Conservation (phyloP, 495 filamentous ascomycete genomes). For the Trichoderma reesei region DNA sequence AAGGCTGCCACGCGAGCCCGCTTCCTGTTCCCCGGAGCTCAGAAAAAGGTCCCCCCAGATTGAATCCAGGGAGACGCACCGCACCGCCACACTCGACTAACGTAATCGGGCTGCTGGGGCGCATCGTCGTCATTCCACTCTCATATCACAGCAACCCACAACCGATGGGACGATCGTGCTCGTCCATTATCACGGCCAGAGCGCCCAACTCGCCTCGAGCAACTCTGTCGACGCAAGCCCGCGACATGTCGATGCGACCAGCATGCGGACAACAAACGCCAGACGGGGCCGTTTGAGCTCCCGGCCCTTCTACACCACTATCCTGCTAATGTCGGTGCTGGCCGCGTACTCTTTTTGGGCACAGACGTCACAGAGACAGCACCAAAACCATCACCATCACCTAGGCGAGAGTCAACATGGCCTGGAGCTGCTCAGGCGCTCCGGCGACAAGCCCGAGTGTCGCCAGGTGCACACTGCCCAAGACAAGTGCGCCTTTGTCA, state of each 20-base stretch:
- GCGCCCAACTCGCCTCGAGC: not conserved
- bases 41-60: not conserved
- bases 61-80: not conserved
- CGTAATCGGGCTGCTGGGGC: not conserved
- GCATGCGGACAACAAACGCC: slow-evolving; percentile 5
- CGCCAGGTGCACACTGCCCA: slow-evolving; percentile 63
- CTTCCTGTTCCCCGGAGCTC: no score
- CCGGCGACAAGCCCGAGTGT: slow-evolving; percentile 46
- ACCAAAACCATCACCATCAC: not conserved
- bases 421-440: slow-evolving; percentile 9
- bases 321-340: slow-evolving; percentile 28
- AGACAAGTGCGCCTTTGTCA: slow-evolving; percentile 83
- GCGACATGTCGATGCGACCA: slow-evolving; percentile 6
- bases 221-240: not conserved
- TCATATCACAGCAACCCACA: not conserved
- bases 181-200: not conserved
- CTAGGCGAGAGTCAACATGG: not conserved
- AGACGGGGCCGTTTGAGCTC: slow-evolving; percentile 18
- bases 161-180: not conserved
- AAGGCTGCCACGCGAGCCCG: no score
- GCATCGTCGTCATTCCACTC: not conserved
- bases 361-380: no score
- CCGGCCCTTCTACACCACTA: slow-evolving; percentile 29
- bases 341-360: slow-evolving; percentile 23
- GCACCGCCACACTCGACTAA: no score